phyloP scores from a whole-genome alignment of 306 rosid genomes.

The Sechiopsis laciniata region DNA sequence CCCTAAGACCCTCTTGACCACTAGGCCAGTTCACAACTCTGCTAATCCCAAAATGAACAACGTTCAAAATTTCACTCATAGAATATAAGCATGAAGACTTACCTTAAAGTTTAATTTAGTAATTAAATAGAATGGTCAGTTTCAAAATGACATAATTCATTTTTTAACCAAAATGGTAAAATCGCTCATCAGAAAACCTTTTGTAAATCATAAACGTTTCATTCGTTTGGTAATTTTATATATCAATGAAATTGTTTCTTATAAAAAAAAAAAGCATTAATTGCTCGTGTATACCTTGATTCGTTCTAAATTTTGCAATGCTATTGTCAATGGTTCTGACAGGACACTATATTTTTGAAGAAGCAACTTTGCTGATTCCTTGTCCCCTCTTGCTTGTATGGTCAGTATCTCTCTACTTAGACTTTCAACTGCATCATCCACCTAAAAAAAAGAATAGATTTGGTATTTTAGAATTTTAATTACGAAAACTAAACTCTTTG shows the following conservation, averaged over 20 bases:
- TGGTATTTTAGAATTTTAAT: conserved; percentile 11
- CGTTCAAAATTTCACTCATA: not conserved
- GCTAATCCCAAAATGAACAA: not conserved
- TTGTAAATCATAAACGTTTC: too few species aligned
- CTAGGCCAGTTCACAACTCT: too few species aligned
- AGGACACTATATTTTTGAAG: conserved; percentile 52
- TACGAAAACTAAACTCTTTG: not conserved
- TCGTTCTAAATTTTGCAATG: conserved; percentile 59
- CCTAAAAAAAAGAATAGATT: conserved; percentile 27
- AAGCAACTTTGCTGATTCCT: conserved; percentile 66
- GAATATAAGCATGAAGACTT: not conserved
- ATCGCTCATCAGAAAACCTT: not conserved
- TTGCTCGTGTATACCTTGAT: conserved; percentile 48
- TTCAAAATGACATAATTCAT: not conserved
- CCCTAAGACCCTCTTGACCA: too few species aligned
- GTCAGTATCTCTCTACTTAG: conserved; percentile 83
- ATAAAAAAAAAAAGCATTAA: too few species aligned
- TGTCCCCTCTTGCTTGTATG: conserved; percentile 88
- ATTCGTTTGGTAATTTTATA: too few species aligned
- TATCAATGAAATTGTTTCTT: too few species aligned
- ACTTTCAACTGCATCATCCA: conserved; percentile 79
- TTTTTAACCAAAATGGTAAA: not conserved
- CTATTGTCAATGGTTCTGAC: conserved; percentile 55
- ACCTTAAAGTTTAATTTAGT: not conserved
- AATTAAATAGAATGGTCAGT: not conserved